phyloP scores from a whole-genome alignment of 208 protist species.

The Histomonas meleagridis region DNA sequence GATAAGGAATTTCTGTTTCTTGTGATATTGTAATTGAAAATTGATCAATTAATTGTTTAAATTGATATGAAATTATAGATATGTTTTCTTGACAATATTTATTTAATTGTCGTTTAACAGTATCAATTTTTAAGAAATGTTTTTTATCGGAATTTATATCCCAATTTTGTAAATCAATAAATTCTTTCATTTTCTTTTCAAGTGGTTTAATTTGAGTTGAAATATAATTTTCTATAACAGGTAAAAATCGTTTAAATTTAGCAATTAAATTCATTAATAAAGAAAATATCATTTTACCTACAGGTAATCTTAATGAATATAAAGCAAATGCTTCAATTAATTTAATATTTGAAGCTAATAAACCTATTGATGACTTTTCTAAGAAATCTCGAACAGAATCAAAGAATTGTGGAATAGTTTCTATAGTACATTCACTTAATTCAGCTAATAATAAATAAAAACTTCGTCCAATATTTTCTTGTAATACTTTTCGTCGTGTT shows the following conservation, averaged over 20 bases:
- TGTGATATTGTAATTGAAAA: neutral
- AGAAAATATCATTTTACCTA: neutral
- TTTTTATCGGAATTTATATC: slow-evolving; percentile 29
- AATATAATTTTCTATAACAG: neutral
- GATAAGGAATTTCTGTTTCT: neutral
- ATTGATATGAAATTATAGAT: neutral
- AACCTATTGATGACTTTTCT: neutral
- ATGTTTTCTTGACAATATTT: slow-evolving; percentile 27
- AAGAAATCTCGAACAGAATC: neutral
- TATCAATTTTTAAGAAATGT: neutral
- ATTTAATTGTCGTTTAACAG: slow-evolving; percentile 6
- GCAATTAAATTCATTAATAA: neutral
- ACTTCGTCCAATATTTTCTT: neutral
- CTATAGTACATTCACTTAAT: neutral
- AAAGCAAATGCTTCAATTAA: neutral
- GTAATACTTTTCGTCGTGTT: neutral
- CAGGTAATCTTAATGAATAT: neutral
- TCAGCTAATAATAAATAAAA: neutral
- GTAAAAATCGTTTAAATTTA: neutral
- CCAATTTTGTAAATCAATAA: neutral
- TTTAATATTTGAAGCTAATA: neutral
- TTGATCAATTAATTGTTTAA: neutral
- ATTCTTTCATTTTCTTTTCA: slow-evolving; percentile 35
- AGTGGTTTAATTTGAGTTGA: neutral
- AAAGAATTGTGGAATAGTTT: neutral